Percentiles rank a stretch among this genome's conserved stretches.
phyloP scores from a whole-genome alignment of 1,284 basidiomycete genomes.

The Phylloporus gajari region DNA sequence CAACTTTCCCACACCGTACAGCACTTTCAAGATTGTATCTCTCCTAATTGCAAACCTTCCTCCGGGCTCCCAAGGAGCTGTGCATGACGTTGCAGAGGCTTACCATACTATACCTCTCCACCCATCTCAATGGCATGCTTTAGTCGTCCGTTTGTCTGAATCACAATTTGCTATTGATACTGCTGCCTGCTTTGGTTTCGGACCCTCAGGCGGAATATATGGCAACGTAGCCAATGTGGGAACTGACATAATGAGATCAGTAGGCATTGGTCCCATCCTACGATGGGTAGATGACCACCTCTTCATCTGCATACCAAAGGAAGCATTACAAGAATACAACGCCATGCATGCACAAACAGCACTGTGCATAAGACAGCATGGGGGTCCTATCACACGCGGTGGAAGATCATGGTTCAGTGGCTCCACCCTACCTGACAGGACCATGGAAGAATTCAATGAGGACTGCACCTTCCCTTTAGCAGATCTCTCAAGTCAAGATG shows the following conservation, averaged over 20 bases:
- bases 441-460: conserved; percentile 8
- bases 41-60: neutral
- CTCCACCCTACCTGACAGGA: fast-evolving
- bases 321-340: neutral
- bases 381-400: neutral
- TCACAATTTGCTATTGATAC: conserved; percentile 13
- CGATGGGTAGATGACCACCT: neutral
- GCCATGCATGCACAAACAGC: neutral
- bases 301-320: neutral
- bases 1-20: neutral
- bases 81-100: conserved; percentile 11
- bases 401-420: conserved; percentile 11
- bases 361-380: neutral
- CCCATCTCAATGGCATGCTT: conserved; percentile 9
- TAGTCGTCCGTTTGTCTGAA: neutral
- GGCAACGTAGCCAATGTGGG: conserved; percentile 44
- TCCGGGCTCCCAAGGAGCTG: conserved; percentile 4
- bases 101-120: conserved; percentile 15
- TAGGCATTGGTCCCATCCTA: neutral
- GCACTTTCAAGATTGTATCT: neutral
- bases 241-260: conserved; percentile 38
- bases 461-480: neutral
- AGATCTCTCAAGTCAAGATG: neutral
- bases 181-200: conserved; percentile 42
- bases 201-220: conserved; percentile 44